These are phyloP conservation scores for Herpetomonas tarakana DNA, from an alignment of 208 protist species.

Conservation along the genomic window DNA sequence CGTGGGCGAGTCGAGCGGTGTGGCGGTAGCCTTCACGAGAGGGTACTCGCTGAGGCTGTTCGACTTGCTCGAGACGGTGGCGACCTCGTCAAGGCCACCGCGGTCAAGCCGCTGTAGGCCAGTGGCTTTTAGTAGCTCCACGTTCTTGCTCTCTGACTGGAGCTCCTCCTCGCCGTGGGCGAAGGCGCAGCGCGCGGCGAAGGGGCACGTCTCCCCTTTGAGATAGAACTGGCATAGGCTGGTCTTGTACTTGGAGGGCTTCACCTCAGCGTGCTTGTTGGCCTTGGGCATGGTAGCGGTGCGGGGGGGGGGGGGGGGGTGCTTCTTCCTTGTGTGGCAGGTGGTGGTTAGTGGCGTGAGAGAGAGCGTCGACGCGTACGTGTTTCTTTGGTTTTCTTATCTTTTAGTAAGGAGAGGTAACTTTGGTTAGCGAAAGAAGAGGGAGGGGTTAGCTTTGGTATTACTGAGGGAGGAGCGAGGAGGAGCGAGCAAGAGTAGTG, in stretches of 20 bases:
- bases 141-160: slow-evolving; percentile 62
- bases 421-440: too few species aligned
- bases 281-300: neutral
- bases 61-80: neutral
- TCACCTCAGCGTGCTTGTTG: slow-evolving; percentile 43
- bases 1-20: neutral
- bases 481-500: too few species aligned
- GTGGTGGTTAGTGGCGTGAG: too few species aligned
- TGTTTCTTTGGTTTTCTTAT: too few species aligned
- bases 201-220: slow-evolving; percentile 60
- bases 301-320: too few species aligned
- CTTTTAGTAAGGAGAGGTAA: too few species aligned
- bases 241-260: slow-evolving; percentile 89
- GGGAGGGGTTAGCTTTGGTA: too few species aligned
- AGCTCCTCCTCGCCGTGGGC: slow-evolving; percentile 82
- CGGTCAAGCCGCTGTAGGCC: slow-evolving; percentile 68
- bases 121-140: slow-evolving; percentile 54
- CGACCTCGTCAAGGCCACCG: slow-evolving; percentile 9
- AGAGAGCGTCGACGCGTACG: too few species aligned
- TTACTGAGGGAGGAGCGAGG: too few species aligned
- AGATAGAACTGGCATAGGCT: slow-evolving; percentile 68
- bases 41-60: slow-evolving; percentile 10
- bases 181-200: slow-evolving; percentile 68
- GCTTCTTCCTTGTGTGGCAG: too few species aligned
- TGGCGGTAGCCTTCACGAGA: slow-evolving; percentile 9